These are phyloP conservation scores for Ceratobasidium sp. DNA, from an alignment of 1,284 basidiomycete genomes.

Conservation along the genomic window DNA sequence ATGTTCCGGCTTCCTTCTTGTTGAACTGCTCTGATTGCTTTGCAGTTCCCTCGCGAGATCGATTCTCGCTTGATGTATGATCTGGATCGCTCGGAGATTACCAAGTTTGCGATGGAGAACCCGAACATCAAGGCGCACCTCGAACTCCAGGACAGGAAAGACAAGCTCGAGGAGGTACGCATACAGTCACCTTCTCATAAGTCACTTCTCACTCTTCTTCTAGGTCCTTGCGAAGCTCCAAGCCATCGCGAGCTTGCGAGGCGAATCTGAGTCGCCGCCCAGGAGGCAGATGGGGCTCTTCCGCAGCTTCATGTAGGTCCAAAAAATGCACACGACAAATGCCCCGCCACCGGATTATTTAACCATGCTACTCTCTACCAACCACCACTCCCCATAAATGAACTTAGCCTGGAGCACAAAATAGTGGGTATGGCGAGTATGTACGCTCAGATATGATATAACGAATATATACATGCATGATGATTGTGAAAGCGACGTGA, in stretches of 20 bases:
- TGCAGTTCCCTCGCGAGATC: slow-evolving; percentile 94
- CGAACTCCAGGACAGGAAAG: slow-evolving; percentile 96
- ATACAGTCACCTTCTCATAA: background rate
- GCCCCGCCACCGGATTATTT: too few relatives aligned
- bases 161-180: slow-evolving; percentile 93
- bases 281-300: slow-evolving; percentile 79
- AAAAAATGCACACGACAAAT: background rate
- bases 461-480: slow-evolving; percentile 28
- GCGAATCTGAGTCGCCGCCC: slow-evolving; percentile 75
- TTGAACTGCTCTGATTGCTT: background rate
- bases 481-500: background rate
- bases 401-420: slow-evolving; percentile 5
- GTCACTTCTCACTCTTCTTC: slow-evolving; percentile 20
- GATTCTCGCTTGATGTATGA: slow-evolving; percentile 95
- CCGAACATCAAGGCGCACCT: slow-evolving; percentile 86
- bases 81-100: slow-evolving; percentile 85
- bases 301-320: slow-evolving; percentile 66
- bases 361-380: slow-evolving; percentile 8
- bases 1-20: slow-evolving; percentile 45
- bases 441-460: slow-evolving; percentile 25
- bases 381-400: slow-evolving; percentile 26
- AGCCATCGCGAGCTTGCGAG: slow-evolving; percentile 81
- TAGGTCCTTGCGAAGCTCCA: slow-evolving; percentile 92
- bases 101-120: slow-evolving; percentile 94
- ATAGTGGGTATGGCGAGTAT: slow-evolving; percentile 10